Evolutionary conservation across 352 stramenopile genomes (phyloP).

Genomic region (Phytophthora megakarya): DNA sequence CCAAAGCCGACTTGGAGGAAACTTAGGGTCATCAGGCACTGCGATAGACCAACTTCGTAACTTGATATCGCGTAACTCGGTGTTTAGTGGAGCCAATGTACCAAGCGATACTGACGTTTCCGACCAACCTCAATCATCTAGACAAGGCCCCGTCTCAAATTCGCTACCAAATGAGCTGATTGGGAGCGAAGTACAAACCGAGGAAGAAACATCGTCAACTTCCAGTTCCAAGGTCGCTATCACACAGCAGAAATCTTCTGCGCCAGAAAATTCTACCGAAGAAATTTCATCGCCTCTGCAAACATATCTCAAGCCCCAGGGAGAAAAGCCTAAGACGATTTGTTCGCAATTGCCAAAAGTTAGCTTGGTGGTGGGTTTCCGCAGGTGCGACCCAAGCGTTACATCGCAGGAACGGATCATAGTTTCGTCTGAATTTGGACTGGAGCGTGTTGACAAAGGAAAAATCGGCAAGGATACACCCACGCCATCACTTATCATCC

Average conservation of each 20-base stretch:
- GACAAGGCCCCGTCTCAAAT: conserved; percentile 5
- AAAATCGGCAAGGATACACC: conserved; percentile 11
- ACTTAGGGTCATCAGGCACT: conserved; percentile 25
- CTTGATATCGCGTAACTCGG: conserved; percentile 46
- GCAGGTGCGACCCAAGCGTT: conserved; percentile 36
- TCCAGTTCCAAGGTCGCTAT: conserved; percentile 2
- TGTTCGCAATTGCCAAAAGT: conserved; percentile 50
- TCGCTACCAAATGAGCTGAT: conserved; percentile 19
- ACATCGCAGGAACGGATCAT: conserved; percentile 34
- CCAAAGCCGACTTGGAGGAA: conserved; percentile 27
- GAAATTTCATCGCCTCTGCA: conserved; percentile 3
- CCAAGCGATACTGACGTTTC: conserved; percentile 15
- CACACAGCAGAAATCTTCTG: conserved; percentile 8
- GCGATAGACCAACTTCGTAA: conserved; percentile 65
- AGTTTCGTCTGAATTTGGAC: conserved; percentile 36
- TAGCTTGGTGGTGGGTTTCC: conserved; percentile 48
- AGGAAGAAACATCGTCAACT: conserved; percentile 20
- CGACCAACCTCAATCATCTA: conserved; percentile 7
- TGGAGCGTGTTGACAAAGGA: conserved; percentile 27
- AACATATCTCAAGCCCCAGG: conserved; percentile 35
- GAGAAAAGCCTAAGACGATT: conserved; percentile 39
- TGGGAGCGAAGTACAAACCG: conserved; percentile 28
- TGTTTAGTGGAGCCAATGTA: conserved; percentile 13
- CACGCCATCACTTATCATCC: conserved; percentile 23
- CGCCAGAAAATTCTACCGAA: conserved; percentile 11